phyloP scores from a whole-genome alignment of 2,329 filamentous ascomycete species.

The Colletotrichum abscissum region DNA sequence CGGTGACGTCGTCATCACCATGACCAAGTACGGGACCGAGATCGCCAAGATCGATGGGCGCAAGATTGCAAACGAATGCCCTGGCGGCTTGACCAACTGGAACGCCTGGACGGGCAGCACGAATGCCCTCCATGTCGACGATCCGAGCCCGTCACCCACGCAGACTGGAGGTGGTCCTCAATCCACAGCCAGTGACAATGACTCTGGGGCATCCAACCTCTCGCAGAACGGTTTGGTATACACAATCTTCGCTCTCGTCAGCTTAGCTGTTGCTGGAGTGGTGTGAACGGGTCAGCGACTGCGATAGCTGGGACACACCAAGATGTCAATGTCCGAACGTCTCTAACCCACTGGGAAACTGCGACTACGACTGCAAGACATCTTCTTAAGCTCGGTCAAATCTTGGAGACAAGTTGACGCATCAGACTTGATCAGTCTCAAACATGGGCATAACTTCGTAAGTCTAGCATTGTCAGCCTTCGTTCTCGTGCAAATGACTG shows the following conservation, averaged over 20 bases:
- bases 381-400: not conserved
- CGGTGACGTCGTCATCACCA: slow-evolving; percentile 47
- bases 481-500: not conserved
- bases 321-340: rapidly evolving
- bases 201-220: not conserved
- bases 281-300: not conserved
- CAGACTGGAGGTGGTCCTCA: slow-evolving; percentile 22
- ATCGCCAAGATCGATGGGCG: slow-evolving; percentile 31
- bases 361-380: not conserved
- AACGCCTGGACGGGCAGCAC: slow-evolving; percentile 35
- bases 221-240: not conserved
- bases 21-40: slow-evolving; percentile 39
- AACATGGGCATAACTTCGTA: not conserved
- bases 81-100: slow-evolving; percentile 32
- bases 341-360: no score
- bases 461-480: not conserved
- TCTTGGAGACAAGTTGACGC: not conserved
- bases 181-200: slow-evolving; percentile 12
- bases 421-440: not conserved
- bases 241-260: not conserved
- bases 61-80: slow-evolving; percentile 19
- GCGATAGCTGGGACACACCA: not conserved
- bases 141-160: slow-evolving; percentile 26
- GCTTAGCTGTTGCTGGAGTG: not conserved
- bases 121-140: slow-evolving; percentile 23